Conservation (phyloP, 768 basidiomycete species). For the Rhizopogon rudus region DNA sequence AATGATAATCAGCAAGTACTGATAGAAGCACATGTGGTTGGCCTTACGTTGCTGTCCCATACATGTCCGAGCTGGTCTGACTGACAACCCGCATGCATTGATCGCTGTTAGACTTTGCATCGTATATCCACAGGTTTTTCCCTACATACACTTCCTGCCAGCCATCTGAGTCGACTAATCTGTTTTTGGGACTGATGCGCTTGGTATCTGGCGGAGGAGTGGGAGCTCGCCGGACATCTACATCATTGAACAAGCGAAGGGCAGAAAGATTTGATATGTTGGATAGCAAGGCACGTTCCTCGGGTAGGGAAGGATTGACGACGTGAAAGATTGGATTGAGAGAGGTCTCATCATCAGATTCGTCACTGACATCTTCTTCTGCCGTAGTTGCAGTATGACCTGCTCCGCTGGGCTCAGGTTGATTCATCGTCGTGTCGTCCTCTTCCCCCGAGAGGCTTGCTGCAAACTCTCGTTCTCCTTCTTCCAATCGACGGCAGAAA, state of each 20-base stretch:
- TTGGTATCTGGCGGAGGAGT: constrained; percentile 37
- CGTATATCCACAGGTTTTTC: constrained; percentile 72
- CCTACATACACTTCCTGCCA: constrained; percentile 75
- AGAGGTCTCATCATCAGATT: constrained; percentile 27
- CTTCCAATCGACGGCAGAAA: constrained; percentile 46
- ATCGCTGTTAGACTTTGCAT: constrained; percentile 58
- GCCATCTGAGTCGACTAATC: constrained; percentile 55
- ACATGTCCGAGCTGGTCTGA: constrained; percentile 50
- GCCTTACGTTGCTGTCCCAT: constrained; percentile 76
- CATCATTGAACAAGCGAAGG: constrained; percentile 68
- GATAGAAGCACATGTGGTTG: background rate
- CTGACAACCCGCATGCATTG: constrained; percentile 64
- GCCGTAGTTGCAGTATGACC: constrained; percentile 16
- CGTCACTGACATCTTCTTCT: constrained; percentile 14
- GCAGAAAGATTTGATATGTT: constrained; percentile 61
- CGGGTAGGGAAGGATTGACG: constrained; percentile 39
- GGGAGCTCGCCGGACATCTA: constrained; percentile 57
- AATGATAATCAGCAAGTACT: constrained; percentile 2
- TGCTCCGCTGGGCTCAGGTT: constrained; percentile 14
- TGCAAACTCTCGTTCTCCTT: constrained; percentile 54
- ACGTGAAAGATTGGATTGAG: constrained; percentile 47
- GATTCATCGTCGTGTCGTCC: constrained; percentile 21
- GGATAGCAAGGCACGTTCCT: constrained; percentile 37
- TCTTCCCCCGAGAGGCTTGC: constrained; percentile 12
- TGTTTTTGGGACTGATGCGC: constrained; percentile 46